These are phyloP conservation scores for Cyberlindnera veronae DNA, from an alignment of 805 yeast species.

Conservation along the genomic window DNA sequence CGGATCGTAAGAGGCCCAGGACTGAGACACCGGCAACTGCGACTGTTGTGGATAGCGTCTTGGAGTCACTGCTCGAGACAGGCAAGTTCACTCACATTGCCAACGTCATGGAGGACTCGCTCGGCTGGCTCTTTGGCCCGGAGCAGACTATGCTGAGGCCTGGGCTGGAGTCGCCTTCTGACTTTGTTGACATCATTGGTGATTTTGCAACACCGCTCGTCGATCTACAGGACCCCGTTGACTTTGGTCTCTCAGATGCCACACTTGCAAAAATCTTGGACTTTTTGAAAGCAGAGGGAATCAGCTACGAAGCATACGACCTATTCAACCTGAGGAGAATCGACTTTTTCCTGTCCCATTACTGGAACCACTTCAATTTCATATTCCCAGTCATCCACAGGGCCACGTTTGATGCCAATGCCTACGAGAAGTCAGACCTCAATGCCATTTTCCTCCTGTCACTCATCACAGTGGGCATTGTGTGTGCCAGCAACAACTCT, in stretches of 20 bases:
- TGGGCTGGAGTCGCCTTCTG: no score
- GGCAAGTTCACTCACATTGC: constrained; percentile 19
- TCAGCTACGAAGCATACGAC: background rate
- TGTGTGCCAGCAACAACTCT: no score
- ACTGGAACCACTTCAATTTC: constrained; percentile 36
- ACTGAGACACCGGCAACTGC: background rate
- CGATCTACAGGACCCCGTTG: no score
- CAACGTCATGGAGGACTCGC: constrained; percentile 21
- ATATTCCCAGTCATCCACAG: constrained; percentile 39
- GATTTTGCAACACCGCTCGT: no score
- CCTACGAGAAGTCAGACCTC: constrained; percentile 4
- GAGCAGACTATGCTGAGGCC: constrained; percentile 6
- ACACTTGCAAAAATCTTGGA: no score
- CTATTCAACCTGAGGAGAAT: no score
- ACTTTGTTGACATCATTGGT: no score
- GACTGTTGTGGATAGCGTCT: background rate
- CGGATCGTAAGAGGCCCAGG: background rate
- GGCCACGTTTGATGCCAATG: constrained; percentile 29
- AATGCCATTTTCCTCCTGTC: constrained; percentile 18
- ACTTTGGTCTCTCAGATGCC: no score
- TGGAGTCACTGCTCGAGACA: no score
- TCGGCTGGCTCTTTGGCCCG: constrained; percentile 27
- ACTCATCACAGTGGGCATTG: constrained; percentile 24
- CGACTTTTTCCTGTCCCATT: constrained; percentile 26
- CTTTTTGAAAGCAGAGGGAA: no score